Percentiles rank a stretch among this genome's conserved stretches.
Evolutionary conservation across 306 rosid species (phyloP).

Genomic region (Hylodesmum podocarpum): DNA sequence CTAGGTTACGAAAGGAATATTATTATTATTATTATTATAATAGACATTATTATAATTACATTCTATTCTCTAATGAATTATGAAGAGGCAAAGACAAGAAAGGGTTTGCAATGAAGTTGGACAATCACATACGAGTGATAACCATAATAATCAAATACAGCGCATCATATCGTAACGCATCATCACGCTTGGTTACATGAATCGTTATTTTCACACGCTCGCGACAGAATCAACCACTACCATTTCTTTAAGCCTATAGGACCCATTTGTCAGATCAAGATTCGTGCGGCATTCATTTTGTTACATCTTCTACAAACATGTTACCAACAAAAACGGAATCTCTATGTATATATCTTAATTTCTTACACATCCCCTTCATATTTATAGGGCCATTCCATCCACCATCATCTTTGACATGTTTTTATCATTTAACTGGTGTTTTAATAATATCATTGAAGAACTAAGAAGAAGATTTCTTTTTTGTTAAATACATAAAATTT

Average conservation of each 20-base stretch:
- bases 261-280: background rate
- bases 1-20: no score
- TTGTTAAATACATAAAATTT: no score
- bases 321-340: background rate
- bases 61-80: no score
- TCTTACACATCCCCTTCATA: background rate
- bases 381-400: background rate
- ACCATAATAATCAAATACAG: background rate
- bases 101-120: no score
- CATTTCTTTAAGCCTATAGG: background rate
- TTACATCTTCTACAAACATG: background rate
- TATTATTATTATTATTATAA: no score
- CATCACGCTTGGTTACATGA: background rate
- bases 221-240: background rate
- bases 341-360: background rate
- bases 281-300: background rate
- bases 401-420: background rate
- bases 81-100: no score
- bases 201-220: background rate
- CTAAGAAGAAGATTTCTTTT: no score
- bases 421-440: no score
- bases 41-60: no score
- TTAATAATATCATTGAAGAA: no score
- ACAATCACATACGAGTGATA: background rate
- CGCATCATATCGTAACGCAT: background rate